These are phyloP conservation scores for Diaporthe citrichinensis DNA, from an alignment of 2,329 filamentous ascomycete species.

Conservation along the genomic window DNA sequence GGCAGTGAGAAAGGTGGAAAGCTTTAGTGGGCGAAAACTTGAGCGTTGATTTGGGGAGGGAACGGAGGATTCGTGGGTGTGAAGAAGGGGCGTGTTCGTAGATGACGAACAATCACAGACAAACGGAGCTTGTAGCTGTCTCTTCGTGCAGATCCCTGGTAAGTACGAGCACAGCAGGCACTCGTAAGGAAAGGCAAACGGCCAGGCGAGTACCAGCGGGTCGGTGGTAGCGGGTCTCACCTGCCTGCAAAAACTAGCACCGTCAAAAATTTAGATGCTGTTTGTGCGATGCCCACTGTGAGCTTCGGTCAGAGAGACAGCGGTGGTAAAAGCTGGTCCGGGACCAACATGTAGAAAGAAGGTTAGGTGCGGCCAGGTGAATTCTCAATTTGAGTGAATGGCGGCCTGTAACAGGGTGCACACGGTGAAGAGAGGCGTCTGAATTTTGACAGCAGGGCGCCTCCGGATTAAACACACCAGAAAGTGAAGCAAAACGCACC, in stretches of 20 bases:
- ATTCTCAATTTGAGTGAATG: background rate
- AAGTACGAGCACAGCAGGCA: background rate
- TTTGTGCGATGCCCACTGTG: background rate
- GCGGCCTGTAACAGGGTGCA: background rate
- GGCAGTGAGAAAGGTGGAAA: background rate
- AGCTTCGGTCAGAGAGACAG: background rate
- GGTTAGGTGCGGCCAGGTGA: too few species aligned
- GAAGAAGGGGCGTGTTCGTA: background rate
- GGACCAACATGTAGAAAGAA: too few species aligned
- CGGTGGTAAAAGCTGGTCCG: too few species aligned
- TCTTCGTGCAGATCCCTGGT: background rate
- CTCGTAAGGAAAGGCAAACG: too few species aligned
- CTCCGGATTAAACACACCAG: rapidly evolving
- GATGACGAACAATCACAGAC: background rate
- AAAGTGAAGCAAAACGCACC: background rate
- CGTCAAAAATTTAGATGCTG: background rate
- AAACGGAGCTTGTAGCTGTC: background rate
- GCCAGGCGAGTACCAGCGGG: too few species aligned
- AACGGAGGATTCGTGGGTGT: background rate
- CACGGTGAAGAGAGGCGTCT: background rate
- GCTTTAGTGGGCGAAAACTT: background rate
- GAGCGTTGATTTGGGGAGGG: background rate
- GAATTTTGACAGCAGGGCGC: background rate
- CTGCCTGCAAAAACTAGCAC: background rate
- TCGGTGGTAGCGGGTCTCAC: too few species aligned